phyloP scores from a whole-genome alignment of 2,329 filamentous ascomycete species.

The Orbilia javanica region DNA sequence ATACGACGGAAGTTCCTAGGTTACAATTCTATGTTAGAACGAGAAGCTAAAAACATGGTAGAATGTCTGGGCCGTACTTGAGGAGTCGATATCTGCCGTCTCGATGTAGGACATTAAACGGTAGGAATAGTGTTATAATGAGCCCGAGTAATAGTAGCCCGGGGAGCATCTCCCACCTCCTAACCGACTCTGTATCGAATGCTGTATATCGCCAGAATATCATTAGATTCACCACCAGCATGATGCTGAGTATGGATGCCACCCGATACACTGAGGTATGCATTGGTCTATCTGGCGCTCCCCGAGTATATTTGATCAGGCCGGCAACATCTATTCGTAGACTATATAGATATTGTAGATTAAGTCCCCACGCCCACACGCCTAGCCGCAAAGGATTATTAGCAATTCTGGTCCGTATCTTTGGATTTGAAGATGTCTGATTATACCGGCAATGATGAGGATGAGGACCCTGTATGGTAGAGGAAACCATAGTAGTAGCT shows the following conservation, averaged over 20 bases:
- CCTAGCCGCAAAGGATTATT: slow-evolving; percentile 70
- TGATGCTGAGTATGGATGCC: slow-evolving; percentile 79
- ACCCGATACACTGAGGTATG: slow-evolving; percentile 88
- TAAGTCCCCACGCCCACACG: slow-evolving; percentile 94
- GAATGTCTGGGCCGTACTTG: slow-evolving; percentile 34
- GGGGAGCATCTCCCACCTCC: slow-evolving; percentile 85
- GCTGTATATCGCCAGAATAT: slow-evolving; percentile 87
- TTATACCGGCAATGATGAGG: slow-evolving; percentile 48
- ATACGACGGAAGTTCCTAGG: slow-evolving; percentile 77
- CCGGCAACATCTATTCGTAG: slow-evolving; percentile 87
- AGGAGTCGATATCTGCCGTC: slow-evolving; percentile 61
- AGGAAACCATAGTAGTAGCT: slow-evolving; percentile 51
- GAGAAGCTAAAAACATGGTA: neutral
- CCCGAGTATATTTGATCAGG: slow-evolving; percentile 84
- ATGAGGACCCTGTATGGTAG: slow-evolving; percentile 52
- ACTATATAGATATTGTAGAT: slow-evolving; percentile 85
- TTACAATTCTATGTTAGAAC: slow-evolving; percentile 1
- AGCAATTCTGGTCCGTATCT: neutral
- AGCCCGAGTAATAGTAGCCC: slow-evolving; percentile 84
- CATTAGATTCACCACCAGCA: slow-evolving; percentile 78
- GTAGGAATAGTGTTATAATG: slow-evolving; percentile 77
- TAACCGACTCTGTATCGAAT: slow-evolving; percentile 76
- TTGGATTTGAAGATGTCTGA: neutral
- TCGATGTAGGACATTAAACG: slow-evolving; percentile 67
- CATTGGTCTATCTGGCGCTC: slow-evolving; percentile 78